Conservation (phyloP, 768 basidiomycete genomes). For the Aureoboletus auriporus region DNA sequence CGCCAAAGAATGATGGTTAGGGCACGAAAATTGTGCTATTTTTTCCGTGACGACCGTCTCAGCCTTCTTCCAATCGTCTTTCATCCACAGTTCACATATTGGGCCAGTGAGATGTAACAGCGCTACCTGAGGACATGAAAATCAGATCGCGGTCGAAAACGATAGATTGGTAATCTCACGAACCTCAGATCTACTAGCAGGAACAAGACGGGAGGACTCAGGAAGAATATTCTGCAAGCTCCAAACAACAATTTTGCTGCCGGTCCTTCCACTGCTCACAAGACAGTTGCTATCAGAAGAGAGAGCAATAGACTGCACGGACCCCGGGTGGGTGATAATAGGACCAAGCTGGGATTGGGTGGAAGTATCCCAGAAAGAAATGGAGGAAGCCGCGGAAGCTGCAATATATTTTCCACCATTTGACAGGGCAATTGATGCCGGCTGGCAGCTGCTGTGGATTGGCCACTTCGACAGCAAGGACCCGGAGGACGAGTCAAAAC, state of each 20-base stretch:
- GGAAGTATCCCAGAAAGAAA: conserved; percentile 15
- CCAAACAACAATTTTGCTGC: conserved; percentile 7
- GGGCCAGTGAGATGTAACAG: conserved; percentile 3
- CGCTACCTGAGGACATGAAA: background rate
- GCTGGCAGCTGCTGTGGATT: conserved; percentile 1
- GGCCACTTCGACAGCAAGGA: conserved; percentile 10
- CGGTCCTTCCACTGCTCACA: conserved; percentile 8
- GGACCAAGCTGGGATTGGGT: conserved; percentile 7
- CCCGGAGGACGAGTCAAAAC: conserved; percentile 11
- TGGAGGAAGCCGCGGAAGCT: conserved; percentile 3
- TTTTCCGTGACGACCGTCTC: conserved; percentile 8
- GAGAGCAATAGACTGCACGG: conserved; percentile 10
- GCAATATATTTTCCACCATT: conserved; percentile 10
- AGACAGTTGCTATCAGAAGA: conserved; percentile 7
- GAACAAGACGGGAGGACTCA: background rate
- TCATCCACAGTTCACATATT: conserved; percentile 4
- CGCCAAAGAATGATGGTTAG: background rate
- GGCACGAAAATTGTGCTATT: background rate
- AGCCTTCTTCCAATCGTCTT: conserved; percentile 5
- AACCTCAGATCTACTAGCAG: background rate
- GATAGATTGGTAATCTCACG: background rate
- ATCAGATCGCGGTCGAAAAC: background rate
- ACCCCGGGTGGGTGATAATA: conserved; percentile 2
- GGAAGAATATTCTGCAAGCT: conserved; percentile 7
- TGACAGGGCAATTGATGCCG: conserved; percentile 11